A percentile compares a stretch with the other conserved stretches of the same genome.
These are phyloP conservation scores for Diaporthe sp. DNA, from an alignment of 2,329 filamentous ascomycete genomes.

Conservation along the genomic window DNA sequence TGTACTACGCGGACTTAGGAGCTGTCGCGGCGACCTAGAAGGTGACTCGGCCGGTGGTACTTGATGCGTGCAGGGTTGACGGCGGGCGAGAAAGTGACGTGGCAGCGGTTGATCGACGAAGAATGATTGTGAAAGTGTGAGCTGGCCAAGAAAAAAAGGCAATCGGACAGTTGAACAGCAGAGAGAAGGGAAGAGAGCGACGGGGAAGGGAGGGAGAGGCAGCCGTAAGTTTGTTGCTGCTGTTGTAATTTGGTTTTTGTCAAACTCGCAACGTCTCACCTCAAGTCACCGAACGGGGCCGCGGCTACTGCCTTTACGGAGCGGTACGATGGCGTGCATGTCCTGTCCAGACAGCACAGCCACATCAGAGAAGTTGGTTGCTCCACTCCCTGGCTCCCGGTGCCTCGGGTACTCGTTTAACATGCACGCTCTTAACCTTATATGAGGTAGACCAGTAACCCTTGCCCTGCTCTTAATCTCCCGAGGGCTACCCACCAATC, in stretches of 20 bases:
- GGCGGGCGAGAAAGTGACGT: constrained; percentile 11
- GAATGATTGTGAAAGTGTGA: neutral
- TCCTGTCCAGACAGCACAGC: constrained; percentile 8
- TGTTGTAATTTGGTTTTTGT: constrained; percentile 21
- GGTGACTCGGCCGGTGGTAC: neutral
- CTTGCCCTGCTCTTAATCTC: constrained; percentile 11
- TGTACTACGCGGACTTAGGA: neutral
- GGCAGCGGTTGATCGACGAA: constrained; percentile 8
- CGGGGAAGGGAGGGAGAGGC: neutral
- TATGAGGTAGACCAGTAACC: neutral
- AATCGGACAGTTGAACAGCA: neutral
- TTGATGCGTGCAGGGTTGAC: constrained; percentile 2
- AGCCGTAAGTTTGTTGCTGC: neutral
- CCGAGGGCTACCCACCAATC: neutral
- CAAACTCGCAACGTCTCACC: constrained; percentile 29
- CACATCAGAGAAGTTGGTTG: neutral
- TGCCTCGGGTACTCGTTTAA: constrained; percentile 13
- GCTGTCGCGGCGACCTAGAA: neutral
- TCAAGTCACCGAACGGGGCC: constrained; percentile 6
- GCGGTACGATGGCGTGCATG: neutral
- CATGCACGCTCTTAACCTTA: constrained; percentile 11
- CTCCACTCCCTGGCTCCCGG: constrained; percentile 7
- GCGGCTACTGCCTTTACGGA: neutral
- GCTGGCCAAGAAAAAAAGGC: neutral
- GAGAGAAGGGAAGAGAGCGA: neutral